Conservation (phyloP, 2,329 filamentous ascomycete genomes). For the Trichoderma asperellum region DNA sequence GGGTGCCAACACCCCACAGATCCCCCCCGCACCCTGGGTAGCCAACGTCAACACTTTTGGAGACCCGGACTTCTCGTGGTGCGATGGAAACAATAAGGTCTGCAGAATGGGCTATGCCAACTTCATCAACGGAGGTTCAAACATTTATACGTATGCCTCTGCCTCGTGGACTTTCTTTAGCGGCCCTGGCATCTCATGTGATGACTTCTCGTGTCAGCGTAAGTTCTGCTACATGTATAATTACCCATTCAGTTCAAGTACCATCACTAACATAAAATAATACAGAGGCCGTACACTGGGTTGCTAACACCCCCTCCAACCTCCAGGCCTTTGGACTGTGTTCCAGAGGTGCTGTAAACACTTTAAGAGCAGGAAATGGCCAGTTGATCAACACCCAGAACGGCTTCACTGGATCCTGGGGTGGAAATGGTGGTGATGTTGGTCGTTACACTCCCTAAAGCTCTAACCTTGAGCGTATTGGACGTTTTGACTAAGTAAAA, state of each 20-base stretch:
- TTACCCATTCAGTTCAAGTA: background rate
- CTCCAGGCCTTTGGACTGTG: slow-evolving; percentile 49
- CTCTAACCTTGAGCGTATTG: background rate
- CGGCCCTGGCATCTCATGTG: slow-evolving; percentile 43
- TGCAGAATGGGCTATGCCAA: slow-evolving; percentile 51
- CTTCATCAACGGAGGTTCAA: slow-evolving; percentile 47
- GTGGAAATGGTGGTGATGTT: slow-evolving; percentile 40
- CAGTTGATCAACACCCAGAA: slow-evolving; percentile 39
- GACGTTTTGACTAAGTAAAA: background rate
- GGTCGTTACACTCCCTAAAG: slow-evolving; percentile 43
- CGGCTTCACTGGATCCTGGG: slow-evolving; percentile 45
- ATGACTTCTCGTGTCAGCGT: slow-evolving; percentile 42
- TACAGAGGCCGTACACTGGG: slow-evolving; percentile 44
- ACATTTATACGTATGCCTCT: slow-evolving; percentile 48
- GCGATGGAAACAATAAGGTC: slow-evolving; percentile 41
- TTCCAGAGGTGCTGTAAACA: slow-evolving; percentile 45
- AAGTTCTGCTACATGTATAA: slow-evolving; percentile 27
- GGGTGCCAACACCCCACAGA: slow-evolving; percentile 42
- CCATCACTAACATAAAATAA: slow-evolving; percentile 12
- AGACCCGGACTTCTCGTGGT: slow-evolving; percentile 50
- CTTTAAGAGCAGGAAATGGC: slow-evolving; percentile 44
- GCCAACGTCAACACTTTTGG: slow-evolving; percentile 44
- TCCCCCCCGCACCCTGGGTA: slow-evolving; percentile 46
- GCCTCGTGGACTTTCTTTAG: slow-evolving; percentile 51
- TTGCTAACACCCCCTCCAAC: slow-evolving; percentile 44